Base-by-base conservation (phyloP, 2,329 filamentous ascomycete genomes). In the Septoria petroselini region DNA sequence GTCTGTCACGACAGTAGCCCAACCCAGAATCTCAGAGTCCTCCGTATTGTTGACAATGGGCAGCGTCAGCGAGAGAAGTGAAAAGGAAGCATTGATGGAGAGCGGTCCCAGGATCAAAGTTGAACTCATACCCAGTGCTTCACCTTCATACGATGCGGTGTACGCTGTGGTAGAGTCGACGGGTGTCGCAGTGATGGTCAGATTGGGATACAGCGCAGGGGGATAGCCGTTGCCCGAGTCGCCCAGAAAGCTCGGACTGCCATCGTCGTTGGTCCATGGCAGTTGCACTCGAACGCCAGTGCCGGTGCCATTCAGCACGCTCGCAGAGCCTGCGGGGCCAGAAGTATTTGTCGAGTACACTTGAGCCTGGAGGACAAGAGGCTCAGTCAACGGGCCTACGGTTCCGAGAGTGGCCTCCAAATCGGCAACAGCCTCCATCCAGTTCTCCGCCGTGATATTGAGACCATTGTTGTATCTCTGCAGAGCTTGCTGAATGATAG, bases 21-120 rank as follows among this genome's bases (percentile, higher is more conserved):
- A 95, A 2, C 88, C 91, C 4, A 95, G 75, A 1, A 91, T 79
- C 54, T 86, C 82, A 3, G 72, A 72, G 38, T 70, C 66, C 1
- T 77, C 77, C 2, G 76, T 75, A 57, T 83, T 85, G 64, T 85
- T 82, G 53, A 87, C 79, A 46, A 96, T 82, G 0, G 90, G 88
- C 11, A 91, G 70, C 0, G 90, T 95, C 49, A 95, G 73, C 2
- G 90, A 95, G 11, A 95, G 67, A 9, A 96, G 72, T 18, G 87
- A 86, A 57, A 85, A 86, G 0, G 81, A 81, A 37, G 79, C 72
- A 64, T 94, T 93, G 55, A 94, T 70, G 18, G 81, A 74, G 44
- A 88, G 73, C 0, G 90, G 90, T 0, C 91, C 91, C 0, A 93
- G 76, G 2, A 95, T 71, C 12, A 95, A 73, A 1, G 82, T 81